Base-by-base conservation (phyloP, 805 yeast genomes). In the Saccharomyces kudriavzevii region DNA sequence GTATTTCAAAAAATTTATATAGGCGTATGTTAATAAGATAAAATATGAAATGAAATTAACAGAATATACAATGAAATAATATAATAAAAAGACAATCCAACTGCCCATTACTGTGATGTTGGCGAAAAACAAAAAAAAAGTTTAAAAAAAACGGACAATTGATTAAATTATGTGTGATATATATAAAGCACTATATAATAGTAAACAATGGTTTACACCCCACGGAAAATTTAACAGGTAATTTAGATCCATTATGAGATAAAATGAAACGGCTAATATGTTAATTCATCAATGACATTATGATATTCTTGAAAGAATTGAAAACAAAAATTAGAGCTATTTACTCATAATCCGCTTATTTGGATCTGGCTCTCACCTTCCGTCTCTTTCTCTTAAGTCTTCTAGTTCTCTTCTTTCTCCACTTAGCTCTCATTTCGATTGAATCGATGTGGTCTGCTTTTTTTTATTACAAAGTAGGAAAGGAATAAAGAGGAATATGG, bases 401-500 rank as follows among this genome's bases (percentile, higher is more conserved):
- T 89, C 98, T 91, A 80, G 87, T 96, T 91, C 98, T 92, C 96
- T 92, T 92, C 88, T 92, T 92, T 88, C 97, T 92, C 98, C 97
- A 91, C 87, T 91, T 91, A 81, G 87, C 85, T 85, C 96, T 87
- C 96, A 87, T 87, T 72, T 73, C 71, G 72, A 58, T 54, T 57
- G 53, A 59, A 59, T 59, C 58, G 60, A 60, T 55, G 53, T 55
- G 63, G 58, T 58, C 49, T 45, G 20, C 45, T n/a, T n/a, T 24
- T 22, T 20, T 26, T 10, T 45, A 25, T 3, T 40, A 17, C 22
- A 14, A 9, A 30, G 11, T 6, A 24, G 26, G 31, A 48, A 31
- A 13, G 35, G n/a, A 48, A 22, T n/a, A 24, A n/a, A 17, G 17
- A 3, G 3, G 17, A 22, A 27, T 35, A 17, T 2, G 11, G 11